Evolutionary conservation across 371 early-diverging fungal genomes (phyloP).

Genomic region (Mortierella sp.): DNA sequence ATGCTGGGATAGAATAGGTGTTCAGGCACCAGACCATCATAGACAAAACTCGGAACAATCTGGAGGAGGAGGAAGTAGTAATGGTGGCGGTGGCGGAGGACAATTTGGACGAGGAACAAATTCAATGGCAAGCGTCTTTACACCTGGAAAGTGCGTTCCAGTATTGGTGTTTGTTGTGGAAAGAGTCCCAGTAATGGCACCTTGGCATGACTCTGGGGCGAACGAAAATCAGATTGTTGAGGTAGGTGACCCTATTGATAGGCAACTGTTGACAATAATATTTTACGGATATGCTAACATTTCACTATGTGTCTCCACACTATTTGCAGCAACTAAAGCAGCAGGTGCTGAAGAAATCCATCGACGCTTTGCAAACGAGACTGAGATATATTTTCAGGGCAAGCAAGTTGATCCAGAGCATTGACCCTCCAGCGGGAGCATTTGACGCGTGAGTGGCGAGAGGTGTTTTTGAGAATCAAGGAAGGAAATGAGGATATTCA

Average conservation of each 20-base stretch:
- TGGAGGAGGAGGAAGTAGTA: slow-evolving; percentile 4
- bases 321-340: slow-evolving; percentile 24
- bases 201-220: slow-evolving; percentile 39
- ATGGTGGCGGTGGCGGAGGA: not conserved
- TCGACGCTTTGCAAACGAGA: slow-evolving; percentile 45
- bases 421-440: slow-evolving; percentile 26
- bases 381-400: slow-evolving; percentile 45
- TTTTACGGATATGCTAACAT: not conserved
- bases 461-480: not conserved
- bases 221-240: slow-evolving; percentile 36
- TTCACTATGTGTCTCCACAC: not conserved
- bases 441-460: slow-evolving; percentile 34
- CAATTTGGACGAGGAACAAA: slow-evolving; percentile 14
- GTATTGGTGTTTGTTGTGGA: slow-evolving; percentile 47
- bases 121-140: slow-evolving; percentile 31
- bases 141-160: slow-evolving; percentile 48
- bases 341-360: slow-evolving; percentile 45
- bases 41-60: slow-evolving; percentile 14
- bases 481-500: not conserved
- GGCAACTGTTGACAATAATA: not conserved
- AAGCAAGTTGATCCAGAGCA: slow-evolving; percentile 37
- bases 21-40: slow-evolving; percentile 25
- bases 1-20: slow-evolving; percentile 51
- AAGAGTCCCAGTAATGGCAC: slow-evolving; percentile 25
- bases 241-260: slow-evolving; percentile 6